These are phyloP conservation scores for Aspergillus udagawae DNA, from an alignment of 2,329 filamentous ascomycete genomes.

Conservation along the genomic window DNA sequence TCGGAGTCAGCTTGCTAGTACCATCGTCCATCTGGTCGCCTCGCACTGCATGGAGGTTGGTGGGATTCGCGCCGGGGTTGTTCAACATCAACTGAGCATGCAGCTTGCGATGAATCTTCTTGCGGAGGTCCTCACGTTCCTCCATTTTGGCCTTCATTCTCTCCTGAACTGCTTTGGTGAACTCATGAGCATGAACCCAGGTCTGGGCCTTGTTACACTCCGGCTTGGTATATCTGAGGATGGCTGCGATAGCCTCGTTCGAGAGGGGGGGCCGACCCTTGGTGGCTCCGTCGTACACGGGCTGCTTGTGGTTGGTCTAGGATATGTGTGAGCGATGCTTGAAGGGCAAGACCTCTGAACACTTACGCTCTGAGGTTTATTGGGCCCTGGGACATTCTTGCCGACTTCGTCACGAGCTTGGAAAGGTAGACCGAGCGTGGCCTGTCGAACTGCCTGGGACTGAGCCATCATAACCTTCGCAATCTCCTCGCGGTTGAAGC, in stretches of 20 bases:
- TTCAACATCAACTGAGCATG: constrained; percentile 3
- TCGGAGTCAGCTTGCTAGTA: not conserved
- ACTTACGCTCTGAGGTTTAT: not conserved
- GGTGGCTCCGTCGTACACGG: constrained; percentile 1
- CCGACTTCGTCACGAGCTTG: not conserved
- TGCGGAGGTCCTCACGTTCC: constrained; percentile 8
- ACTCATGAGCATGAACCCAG: constrained; percentile 17
- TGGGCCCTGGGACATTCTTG: not conserved
- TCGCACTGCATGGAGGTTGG: not conserved
- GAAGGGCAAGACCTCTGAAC: not conserved
- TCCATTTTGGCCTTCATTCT: constrained; percentile 2
- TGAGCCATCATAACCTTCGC: not conserved
- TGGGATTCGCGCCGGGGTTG: not conserved
- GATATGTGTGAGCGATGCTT: not conserved
- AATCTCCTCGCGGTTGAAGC: not conserved
- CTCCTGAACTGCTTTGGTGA: constrained; percentile 5
- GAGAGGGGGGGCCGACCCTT: constrained; percentile 6
- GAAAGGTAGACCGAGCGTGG: not conserved
- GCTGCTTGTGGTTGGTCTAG: not conserved
- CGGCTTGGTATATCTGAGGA: constrained; percentile 15
- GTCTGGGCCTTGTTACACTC: constrained; percentile 15
- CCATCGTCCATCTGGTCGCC: not conserved
- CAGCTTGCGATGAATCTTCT: constrained; percentile 4
- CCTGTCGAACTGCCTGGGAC: not conserved
- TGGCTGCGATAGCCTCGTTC: constrained; percentile 13